Evolutionary conservation across 176 grass and related monocot species (phyloP), one percentile per base, ranked within the genome.

Genomic region (Rhipidocladum racemiflorum): DNA sequence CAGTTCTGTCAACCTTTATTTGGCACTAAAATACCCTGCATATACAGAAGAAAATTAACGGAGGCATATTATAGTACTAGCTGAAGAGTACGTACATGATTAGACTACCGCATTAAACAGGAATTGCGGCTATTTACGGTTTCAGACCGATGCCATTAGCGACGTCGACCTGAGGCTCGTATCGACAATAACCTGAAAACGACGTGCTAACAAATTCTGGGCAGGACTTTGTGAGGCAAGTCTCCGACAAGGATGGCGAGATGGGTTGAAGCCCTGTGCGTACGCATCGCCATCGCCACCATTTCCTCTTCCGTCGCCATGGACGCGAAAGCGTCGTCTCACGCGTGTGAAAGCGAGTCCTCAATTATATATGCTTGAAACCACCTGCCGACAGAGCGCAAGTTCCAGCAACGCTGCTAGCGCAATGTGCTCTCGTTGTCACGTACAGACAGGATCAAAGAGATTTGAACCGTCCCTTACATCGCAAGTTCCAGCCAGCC

Each of bases 381-480:
- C 64, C 78, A 86, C 64, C 78, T 89, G 83, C 83, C 77, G 72
- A 89, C 83, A 85, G 18, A 43, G 70, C 68, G 7, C 36, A 66
- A 18, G 32, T 4, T 74, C 44, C 62, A 75, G 50, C 61, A 67
- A 44, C 60, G 18, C 16, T 36, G 24, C 70, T 23, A 63, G 15
- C 72, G 56, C 24, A 69, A 15, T 40, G 1, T 53, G 36, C 36
- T 51, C 29, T 48, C 81, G 7, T 0, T 75, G 61, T 80, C 61
- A 68, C 68, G 46, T 36, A 27, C 28, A 67, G 21, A 21, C 46
- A 40, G 65, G 24, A 15, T 65, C 23, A 74, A 27, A 39, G 40
- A 14, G 13, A 25, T 42, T 43, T 57, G 17, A 51, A 39, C 64
- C 61, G 4, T 34, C 62, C 42, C 32, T 32, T 74, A 7, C 28